Evolutionary conservation across 164 flowering plant genomes (phyloP), one percentile per base, ranked within the genome.

Genomic region (Stephania cephalantha): DNA sequence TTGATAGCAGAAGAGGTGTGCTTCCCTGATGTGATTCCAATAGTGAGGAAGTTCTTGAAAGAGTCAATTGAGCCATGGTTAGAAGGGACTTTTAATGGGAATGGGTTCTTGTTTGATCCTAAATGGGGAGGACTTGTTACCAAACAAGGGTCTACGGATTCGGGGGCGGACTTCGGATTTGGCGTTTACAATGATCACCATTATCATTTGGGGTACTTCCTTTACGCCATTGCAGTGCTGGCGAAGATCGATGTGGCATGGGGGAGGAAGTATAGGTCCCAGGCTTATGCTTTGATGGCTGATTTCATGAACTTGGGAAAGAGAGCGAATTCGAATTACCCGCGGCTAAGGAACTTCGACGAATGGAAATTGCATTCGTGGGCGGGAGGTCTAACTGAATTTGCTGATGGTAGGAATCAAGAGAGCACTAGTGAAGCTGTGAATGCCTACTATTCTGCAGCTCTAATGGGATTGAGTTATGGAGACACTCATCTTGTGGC

Each of bases 101-200:
- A 93, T 83, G 92, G 88, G 5, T 95, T 95, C 68, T 67, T 90
- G 72, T 90, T 90, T 82, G 99, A 95, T 77, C 52, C 79, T 12
- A 90, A 83, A 78, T 95, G 98, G 97, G 94, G 99, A 70, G 98
- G 98, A n/a, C 79, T 95, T 73, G 81, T 93, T 12, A 89, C 96
- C 7, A 81, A 82, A 78, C 93, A 80, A 83, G 98, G 98, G 13
- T 77, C 89, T 3, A 5, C 11, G 4, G 95, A 93, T 80, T 82
- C 90, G 1, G 90, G 88, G n/a, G 94, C 92, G 13, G 99, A 93
- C 85, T 91, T 93, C 35, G 96, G 97, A 2, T 95, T 95, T 78
- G 98, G 99, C 11, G 30, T 93, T 7, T 95, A 87, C 64, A 93
- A 90, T 77, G 94, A 95, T 81, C 99, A 95, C 80, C 99, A 93